Conservation (phyloP, 2,329 filamentous ascomycete species). For the Ophiostoma australiae region DNA sequence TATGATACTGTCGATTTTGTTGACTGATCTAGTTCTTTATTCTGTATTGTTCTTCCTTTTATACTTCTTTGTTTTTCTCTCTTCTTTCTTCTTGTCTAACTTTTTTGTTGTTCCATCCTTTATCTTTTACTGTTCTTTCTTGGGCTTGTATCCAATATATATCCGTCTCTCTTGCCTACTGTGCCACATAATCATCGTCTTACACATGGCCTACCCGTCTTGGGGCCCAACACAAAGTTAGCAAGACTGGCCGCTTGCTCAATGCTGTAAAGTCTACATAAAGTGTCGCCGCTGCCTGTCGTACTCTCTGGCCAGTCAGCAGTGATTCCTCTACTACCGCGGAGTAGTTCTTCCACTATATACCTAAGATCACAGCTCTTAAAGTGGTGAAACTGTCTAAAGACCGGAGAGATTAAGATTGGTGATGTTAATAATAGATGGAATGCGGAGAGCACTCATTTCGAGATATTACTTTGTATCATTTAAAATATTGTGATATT, state of each 20-base stretch:
- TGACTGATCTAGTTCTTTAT: background rate
- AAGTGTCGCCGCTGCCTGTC: background rate
- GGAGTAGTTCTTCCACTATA: background rate
- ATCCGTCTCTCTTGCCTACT: background rate
- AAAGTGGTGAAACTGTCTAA: slow-evolving; percentile 4
- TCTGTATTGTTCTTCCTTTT: background rate
- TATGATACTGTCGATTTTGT: background rate
- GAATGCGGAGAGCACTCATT: background rate
- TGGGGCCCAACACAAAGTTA: too few species aligned
- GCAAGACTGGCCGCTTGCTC: too few species aligned
- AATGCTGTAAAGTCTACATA: too few species aligned
- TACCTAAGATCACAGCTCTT: background rate
- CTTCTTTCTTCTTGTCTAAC: background rate
- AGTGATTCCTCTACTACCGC: too few species aligned
- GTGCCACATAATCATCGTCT: too few species aligned
- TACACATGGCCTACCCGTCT: too few species aligned
- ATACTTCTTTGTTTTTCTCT: too few species aligned
- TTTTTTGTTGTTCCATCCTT: background rate
- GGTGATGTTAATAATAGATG: background rate
- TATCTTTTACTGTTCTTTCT: background rate
- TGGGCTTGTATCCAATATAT: background rate
- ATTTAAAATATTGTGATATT: background rate
- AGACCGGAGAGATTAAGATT: background rate
- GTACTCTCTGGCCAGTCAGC: too few species aligned
- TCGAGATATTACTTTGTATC: background rate